phyloP scores from a whole-genome alignment of 345 rosid species.

The Eucalyptus curtisii region DNA sequence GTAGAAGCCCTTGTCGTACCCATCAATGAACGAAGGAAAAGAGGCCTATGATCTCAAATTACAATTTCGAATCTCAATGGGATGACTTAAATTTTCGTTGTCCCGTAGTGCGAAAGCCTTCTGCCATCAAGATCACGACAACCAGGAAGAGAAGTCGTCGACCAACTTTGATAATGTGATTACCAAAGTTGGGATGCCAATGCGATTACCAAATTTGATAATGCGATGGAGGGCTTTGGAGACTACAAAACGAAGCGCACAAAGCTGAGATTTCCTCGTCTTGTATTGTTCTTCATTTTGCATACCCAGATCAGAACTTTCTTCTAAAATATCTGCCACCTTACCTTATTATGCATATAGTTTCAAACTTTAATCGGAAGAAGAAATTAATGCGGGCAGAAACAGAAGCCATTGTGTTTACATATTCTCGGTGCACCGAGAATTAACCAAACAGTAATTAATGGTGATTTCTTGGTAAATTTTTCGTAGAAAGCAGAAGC shows the following conservation, averaged over 20 bases:
- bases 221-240: background rate
- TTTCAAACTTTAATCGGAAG: conserved; percentile 5
- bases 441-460: conserved; percentile 1
- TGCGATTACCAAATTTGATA: no score
- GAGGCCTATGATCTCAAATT: background rate
- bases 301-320: conserved; percentile 17
- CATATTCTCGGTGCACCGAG: conserved; percentile 18
- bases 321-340: conserved; percentile 34
- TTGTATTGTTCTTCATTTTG: background rate
- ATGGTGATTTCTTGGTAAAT: background rate
- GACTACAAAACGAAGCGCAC: background rate
- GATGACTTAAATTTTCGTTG: background rate
- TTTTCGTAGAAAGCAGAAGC: conserved; percentile 58
- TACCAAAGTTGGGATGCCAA: no score
- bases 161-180: no score
- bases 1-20: background rate
- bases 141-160: no score
- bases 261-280: background rate
- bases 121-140: no score
- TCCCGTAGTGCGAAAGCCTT: background rate
- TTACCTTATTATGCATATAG: background rate
- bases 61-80: background rate
- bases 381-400: conserved; percentile 81
- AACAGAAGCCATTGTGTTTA: conserved; percentile 53
- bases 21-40: background rate